Evolutionary conservation across 108 stramenopile species (phyloP).

Genomic region (Fragilariopsis cylindrus): DNA sequence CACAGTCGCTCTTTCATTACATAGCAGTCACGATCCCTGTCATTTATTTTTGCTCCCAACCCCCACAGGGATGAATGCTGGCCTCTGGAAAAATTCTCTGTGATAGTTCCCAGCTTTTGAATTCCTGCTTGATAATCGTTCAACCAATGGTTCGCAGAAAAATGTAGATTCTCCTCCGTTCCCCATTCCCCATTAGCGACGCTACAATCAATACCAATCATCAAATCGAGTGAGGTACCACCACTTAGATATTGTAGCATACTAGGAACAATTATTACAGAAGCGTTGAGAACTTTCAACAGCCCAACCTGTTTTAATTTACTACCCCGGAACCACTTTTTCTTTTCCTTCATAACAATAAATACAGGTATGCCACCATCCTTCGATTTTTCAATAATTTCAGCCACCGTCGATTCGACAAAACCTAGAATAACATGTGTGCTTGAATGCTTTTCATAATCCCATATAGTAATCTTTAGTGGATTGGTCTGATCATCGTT

Average conservation of each 20-base stretch:
- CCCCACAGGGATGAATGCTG: constrained; percentile 82
- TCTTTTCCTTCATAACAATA: constrained; percentile 43
- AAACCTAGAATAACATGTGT: constrained; percentile 48
- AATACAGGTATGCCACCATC: constrained; percentile 43
- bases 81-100: constrained; percentile 60
- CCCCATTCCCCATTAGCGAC: constrained; percentile 56
- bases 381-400: constrained; percentile 43
- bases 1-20: constrained; percentile 37
- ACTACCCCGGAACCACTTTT: constrained; percentile 33
- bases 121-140: constrained; percentile 85
- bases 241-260: constrained; percentile 61
- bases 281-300: constrained; percentile 46
- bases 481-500: constrained; percentile 57
- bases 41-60: constrained; percentile 84
- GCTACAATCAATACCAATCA: constrained; percentile 80
- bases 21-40: constrained; percentile 38
- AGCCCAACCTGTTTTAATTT: constrained; percentile 49
- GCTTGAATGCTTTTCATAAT: constrained; percentile 47
- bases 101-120: constrained; percentile 58
- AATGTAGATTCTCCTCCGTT: constrained; percentile 56
- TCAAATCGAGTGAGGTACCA: constrained; percentile 65
- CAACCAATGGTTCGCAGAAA: constrained; percentile 34
- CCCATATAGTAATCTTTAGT: constrained; percentile 60
- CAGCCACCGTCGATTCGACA: constrained; percentile 57
- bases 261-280: constrained; percentile 47